These are phyloP conservation scores for Rhodotorula sp. DNA, from an alignment of 1,284 basidiomycete genomes.

Conservation along the genomic window DNA sequence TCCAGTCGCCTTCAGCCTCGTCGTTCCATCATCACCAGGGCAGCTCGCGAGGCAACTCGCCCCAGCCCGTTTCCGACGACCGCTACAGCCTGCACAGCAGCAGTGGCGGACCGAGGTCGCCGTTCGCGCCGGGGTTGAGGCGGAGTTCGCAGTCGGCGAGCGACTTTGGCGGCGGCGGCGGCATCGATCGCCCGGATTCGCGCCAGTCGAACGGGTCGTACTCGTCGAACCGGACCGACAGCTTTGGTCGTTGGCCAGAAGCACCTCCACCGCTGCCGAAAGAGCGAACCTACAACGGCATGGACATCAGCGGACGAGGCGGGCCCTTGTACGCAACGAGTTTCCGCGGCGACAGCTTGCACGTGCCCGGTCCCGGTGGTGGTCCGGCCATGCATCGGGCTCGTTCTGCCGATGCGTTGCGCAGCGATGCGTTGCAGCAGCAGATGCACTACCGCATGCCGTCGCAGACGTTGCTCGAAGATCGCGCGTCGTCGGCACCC, in stretches of 20 bases:
- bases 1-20: constrained; percentile 6
- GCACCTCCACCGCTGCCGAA: constrained; percentile 32
- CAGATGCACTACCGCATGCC: constrained; percentile 41
- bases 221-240: constrained; percentile 21
- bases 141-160: background rate
- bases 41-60: constrained; percentile 23
- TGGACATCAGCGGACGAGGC: constrained; percentile 26
- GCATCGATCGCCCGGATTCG: constrained; percentile 2
- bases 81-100: background rate
- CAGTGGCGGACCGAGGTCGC: background rate
- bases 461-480: constrained; percentile 33
- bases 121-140: background rate
- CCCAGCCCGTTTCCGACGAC: background rate
- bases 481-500: constrained; percentile 21
- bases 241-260: constrained; percentile 23
- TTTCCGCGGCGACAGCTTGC: background rate
- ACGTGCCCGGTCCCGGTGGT: constrained; percentile 5
- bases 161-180: background rate
- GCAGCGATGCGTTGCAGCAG: constrained; percentile 3
- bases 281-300: constrained; percentile 31
- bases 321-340: constrained; percentile 29
- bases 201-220: constrained; percentile 21
- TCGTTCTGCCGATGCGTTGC: constrained; percentile 39
- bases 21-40: background rate
- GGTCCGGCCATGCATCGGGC: constrained; percentile 33